Evolutionary conservation across 768 basidiomycete species (phyloP), one percentile per base, ranked within the genome.

Genomic region (Collybia nuda): DNA sequence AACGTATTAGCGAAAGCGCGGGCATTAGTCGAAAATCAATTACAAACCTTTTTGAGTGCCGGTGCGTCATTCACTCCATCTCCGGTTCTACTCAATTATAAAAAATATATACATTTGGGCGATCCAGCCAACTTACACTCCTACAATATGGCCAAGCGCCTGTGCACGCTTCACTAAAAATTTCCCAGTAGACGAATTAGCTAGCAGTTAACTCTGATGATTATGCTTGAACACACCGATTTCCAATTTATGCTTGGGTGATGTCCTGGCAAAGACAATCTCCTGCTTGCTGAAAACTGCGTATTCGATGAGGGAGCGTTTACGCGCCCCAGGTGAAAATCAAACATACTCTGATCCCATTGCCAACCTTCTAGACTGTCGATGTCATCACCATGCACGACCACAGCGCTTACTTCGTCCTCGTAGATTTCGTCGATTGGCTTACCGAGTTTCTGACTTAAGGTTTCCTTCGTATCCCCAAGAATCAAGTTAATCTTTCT

Each of bases 31-130:
- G 14, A 32, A 18, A 3, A 18, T 22, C 22, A 40, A 46, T n/a
- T 8, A 46, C 48, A 29, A 42, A 67, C 74, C 67, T 82, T 82
- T 61, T 87, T 87, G 23, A 87, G 66, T 7, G 85, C 85, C 21
- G 85, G 85, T 0, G 84, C 84, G 54, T 86, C 85, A 55, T 86
- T 88, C 42, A 86, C 85, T 56, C 85, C 85, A 60, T 88, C 85
- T 5, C 85, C 85, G 48, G 84, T 86, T 4, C 83, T 85, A 51
- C 5, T 29, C 23, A 24, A 36, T 2, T 3, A 8, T 43, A 17
- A 44, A 11, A 14, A 40, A 35, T 17, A 28, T 12, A 11, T 7
- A 12, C 23, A 32, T 36, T 15, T 11, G 24, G 50, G 26, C 21
- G 53, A 40, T 37, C 23, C 14, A 40, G 39, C 17, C 18, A 5